Evolutionary conservation across 768 basidiomycete species (phyloP), one percentile per base, ranked within the genome.

Genomic region (Lactarius hatsudake): DNA sequence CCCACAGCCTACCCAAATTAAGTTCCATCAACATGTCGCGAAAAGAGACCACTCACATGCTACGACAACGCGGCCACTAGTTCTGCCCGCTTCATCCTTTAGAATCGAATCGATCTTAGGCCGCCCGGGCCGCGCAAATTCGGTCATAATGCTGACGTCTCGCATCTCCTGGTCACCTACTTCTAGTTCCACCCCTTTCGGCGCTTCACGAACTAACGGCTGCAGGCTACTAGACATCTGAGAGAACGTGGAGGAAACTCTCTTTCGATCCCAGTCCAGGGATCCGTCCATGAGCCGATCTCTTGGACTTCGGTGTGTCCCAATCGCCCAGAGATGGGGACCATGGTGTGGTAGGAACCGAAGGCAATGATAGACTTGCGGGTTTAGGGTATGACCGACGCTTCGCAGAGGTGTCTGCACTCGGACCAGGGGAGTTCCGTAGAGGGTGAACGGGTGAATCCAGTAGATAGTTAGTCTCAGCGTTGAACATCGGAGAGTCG

Each of bases 101-200:
- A 91, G 72, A 40, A 91, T 83, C 63, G 80, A 76, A 48, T 84
- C 83, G 48, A 93, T 72, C 71, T 82, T 86, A 30, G 91, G 91
- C 72, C 85, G 83, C 3, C 91, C 91, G 4, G 83, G 82, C 55
- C 86, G 78, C 34, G 86, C 87, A 64, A 83, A 79, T 76, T 91
- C 90, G 8, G 87, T 79, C 56, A 91, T 79, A 28, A 82, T 71
- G 23, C 79, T 79, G 66, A 91, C 78, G 68, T 90, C 89, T 7
- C 77, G 75, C 71, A 85, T 78, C 73, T 93, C 91, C 61, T 78
- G 75, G 32, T 81, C 80, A 64, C 86, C 84, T 64, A 91, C 75
- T 64, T 83, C 81, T 20, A 88, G 77, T 65, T 75, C 69, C 17
- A 75, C 66, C 60, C 75, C 75, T 57, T 77, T 75, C 55, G 51